phyloP scores from a whole-genome alignment of 192 early-diverging fungal species.

The Gonapodya prolifera region DNA sequence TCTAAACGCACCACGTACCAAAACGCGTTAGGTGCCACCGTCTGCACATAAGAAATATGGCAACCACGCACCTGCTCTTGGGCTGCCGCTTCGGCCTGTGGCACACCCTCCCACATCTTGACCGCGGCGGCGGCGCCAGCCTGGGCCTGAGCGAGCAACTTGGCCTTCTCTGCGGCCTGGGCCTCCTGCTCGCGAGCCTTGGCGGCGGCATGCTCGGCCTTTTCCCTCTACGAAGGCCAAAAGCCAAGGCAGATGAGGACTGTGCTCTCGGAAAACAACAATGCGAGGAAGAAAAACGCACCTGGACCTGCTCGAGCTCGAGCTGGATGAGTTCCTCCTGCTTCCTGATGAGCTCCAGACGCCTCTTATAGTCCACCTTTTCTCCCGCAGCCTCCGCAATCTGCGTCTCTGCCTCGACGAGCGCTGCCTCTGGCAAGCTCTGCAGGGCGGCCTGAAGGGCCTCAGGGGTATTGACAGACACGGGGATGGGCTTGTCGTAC shows the following conservation, averaged over 20 bases:
- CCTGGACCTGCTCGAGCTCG: slow-evolving; percentile 79
- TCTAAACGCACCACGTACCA: too few relatives aligned
- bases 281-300: slow-evolving; percentile 6
- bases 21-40: too few relatives aligned
- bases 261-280: too few relatives aligned
- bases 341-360: slow-evolving; percentile 84
- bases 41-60: too few relatives aligned
- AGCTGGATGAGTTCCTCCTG: slow-evolving; percentile 96
- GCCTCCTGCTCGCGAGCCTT: slow-evolving; percentile 14
- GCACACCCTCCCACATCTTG: neutral
- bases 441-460: slow-evolving; percentile 86
- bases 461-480: slow-evolving; percentile 38
- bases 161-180: slow-evolving; percentile 11
- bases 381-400: slow-evolving; percentile 72
- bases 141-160: neutral
- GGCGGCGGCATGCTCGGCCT: neutral
- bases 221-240: neutral
- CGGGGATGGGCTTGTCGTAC: slow-evolving; percentile 38
- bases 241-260: slow-evolving; percentile 5
- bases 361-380: slow-evolving; percentile 58
- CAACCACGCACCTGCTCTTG: neutral
- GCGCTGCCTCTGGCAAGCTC: slow-evolving; percentile 77
- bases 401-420: slow-evolving; percentile 72
- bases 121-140: neutral
- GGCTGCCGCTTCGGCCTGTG: neutral